Evolutionary conservation across 1,139 yeast genomes (phyloP), one percentile per base, ranked within the genome.

Genomic region (Kluyveromyces marxianus): DNA sequence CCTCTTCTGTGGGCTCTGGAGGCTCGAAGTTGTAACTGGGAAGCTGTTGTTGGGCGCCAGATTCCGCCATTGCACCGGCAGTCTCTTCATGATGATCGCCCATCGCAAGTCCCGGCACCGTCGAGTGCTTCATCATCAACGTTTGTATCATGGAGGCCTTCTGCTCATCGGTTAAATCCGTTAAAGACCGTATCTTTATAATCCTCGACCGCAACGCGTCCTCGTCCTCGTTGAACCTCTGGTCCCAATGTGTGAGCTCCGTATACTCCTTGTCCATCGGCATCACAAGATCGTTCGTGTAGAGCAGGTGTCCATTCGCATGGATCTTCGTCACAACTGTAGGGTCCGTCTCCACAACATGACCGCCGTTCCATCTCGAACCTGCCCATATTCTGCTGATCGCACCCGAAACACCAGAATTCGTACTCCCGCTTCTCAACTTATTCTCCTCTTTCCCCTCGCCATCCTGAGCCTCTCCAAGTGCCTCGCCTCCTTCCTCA

Each of bases 121-220:
- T 30, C 10, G 35, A 56, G 10, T 60, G 56, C 26, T 85, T 84
- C 73, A 87, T 83, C 95, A 87, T 86, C 44, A 87, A 67, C 50
- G 77, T 70, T 41, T 90, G 94, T 32, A 86, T 83, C 52, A 79
- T 45, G 30, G 47, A 32, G 3, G 57, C 55, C 44, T 49, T 53
- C 25, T 37, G 35, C 34, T 41, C 43, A 24, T 44, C 47, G 4
- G 52, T 41, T 27, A 48, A 46, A 5, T 53, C 30, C 5, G 44
- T 46, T 29, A 50, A 45, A 25, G 46, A 46, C 24, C 50, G 48
- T 26, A 54, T 54, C 28, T 49, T 48, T 30, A 44, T 46, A 25
- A 55, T 55, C 21, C 58, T 48, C 28, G 46, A 39, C 37, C 59
- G 48, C 26, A 56, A 47, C n/a, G 47, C 40, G 10, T 45, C 44